Evolutionary conservation across 2,329 filamentous ascomycete species (phyloP).

Genomic region (Xylariales sp.): DNA sequence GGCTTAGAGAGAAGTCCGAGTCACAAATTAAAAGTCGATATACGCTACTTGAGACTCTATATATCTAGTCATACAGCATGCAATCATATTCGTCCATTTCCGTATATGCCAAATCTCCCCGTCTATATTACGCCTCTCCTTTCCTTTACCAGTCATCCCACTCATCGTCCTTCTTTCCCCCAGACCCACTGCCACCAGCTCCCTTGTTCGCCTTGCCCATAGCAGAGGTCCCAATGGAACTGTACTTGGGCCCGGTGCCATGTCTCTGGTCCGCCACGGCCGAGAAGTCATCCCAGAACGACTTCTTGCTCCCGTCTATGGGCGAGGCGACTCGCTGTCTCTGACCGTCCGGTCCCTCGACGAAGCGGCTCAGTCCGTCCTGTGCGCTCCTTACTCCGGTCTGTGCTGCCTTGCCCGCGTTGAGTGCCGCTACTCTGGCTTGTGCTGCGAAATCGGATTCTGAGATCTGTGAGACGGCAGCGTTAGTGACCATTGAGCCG

Average conservation of each 20-base stretch:
- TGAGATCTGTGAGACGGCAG: no score
- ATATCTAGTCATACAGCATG: conserved; percentile 16
- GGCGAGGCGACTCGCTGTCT: conserved; percentile 31
- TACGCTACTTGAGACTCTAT: conserved; percentile 17
- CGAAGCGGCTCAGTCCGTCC: conserved; percentile 78
- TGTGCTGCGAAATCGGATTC: conserved; percentile 73
- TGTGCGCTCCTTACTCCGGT: conserved; percentile 70
- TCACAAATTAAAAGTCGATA: no score
- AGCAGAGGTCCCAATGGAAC: conserved; percentile 54
- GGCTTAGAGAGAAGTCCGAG: conserved; percentile 4
- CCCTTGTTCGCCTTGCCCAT: conserved; percentile 49
- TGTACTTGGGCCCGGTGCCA: conserved; percentile 32
- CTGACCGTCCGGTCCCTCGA: conserved; percentile 61
- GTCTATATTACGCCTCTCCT: neutral
- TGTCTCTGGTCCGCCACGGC: conserved; percentile 56
- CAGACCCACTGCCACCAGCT: conserved; percentile 17
- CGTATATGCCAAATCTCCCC: no score
- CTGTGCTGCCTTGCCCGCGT: conserved; percentile 62
- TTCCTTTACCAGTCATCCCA: conserved; percentile 58
- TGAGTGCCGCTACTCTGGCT: conserved; percentile 57
- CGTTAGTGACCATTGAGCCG: no score
- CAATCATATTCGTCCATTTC: conserved; percentile 13
- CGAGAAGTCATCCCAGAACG: conserved; percentile 92
- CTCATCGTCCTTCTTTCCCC: conserved; percentile 48
- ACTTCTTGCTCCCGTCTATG: conserved; percentile 63